Base-by-base conservation (phyloP, 768 basidiomycete genomes). In the Suillus fuscotomentosus region DNA sequence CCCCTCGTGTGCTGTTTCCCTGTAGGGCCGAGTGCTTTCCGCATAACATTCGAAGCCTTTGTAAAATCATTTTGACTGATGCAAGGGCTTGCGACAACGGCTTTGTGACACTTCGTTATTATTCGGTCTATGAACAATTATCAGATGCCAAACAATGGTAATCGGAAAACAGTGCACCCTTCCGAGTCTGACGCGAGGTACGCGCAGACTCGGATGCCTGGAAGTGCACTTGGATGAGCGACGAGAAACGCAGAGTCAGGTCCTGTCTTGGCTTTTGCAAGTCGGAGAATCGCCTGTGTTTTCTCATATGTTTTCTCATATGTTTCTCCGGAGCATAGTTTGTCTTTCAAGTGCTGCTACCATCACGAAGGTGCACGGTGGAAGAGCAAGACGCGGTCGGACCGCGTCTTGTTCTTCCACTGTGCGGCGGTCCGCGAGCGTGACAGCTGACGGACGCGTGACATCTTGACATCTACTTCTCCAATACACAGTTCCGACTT, bases 41-140 rank as follows among this genome's bases (percentile, higher is more conserved):
- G 63, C 0, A 76, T 65, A 20, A 42, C 71, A 13, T 70, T 72
- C 60, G 31, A 31, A 31, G 68, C 70, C 60, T 68, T 67, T 2
- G 63, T 17, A 43, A 76, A 76, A 50, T 66, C 69, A 38, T 53
- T 14, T 51, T 64, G 63, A 13, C 64, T 63, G 1, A 76, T 62
- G 38, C 75, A 76, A 14, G 72, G 67, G 4, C 73, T 68, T 4
- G 66, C 60, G 65, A 48, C 68, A 2, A 75, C 75, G 22, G 69
- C 67, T 43, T 70, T 72, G 68, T 5, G 76, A 71, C 8, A 76
- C 73, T n/a, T 76, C 75, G 39, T 61, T 65, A 22, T 66, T 65
- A 47, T 73, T 76, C 22, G 75, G 48, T 36, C 75, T 76, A 50
- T 27, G 0, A 43, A 8, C 2, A 4, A 31, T 34, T 2, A 10